A percentile compares a stretch with the other conserved stretches of the same genome.
Evolutionary conservation across 1,139 yeast species (phyloP).

Genomic region (Candida tetrigidarum): DNA sequence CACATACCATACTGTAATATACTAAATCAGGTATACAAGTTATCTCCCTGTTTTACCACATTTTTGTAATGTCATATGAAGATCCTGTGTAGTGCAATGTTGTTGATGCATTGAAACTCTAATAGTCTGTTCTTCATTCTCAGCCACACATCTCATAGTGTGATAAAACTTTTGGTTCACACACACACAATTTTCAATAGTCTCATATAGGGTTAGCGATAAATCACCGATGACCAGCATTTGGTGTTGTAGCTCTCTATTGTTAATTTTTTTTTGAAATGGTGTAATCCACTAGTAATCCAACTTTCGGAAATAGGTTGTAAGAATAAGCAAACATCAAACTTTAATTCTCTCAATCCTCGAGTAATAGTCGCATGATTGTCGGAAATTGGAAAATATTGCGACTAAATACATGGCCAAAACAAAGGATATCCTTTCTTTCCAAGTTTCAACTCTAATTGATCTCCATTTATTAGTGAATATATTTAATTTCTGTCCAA

Average conservation of each 20-base stretch:
- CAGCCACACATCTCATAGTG: background rate
- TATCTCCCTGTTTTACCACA: background rate
- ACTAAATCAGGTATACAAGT: background rate
- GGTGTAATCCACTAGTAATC: background rate
- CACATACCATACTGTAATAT: background rate
- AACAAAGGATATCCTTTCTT: too few species aligned
- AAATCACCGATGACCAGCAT: background rate
- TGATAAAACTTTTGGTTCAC: background rate
- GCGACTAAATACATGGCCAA: too few species aligned
- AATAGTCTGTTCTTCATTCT: background rate
- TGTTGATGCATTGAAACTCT: background rate
- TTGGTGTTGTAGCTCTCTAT: background rate
- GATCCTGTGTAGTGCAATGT: background rate
- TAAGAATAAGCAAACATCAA: background rate
- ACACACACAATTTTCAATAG: background rate
- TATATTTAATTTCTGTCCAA: too few species aligned
- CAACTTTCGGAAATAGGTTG: background rate
- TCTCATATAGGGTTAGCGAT: background rate
- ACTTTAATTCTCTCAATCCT: conserved; percentile 1
- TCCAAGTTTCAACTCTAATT: too few species aligned
- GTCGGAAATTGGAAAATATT: too few species aligned
- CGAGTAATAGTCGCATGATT: background rate
- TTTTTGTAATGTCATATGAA: background rate
- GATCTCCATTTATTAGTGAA: too few species aligned
- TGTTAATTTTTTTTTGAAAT: too few species aligned